phyloP scores from a whole-genome alignment of 1,284 basidiomycete species.

The Flammula alnicola region DNA sequence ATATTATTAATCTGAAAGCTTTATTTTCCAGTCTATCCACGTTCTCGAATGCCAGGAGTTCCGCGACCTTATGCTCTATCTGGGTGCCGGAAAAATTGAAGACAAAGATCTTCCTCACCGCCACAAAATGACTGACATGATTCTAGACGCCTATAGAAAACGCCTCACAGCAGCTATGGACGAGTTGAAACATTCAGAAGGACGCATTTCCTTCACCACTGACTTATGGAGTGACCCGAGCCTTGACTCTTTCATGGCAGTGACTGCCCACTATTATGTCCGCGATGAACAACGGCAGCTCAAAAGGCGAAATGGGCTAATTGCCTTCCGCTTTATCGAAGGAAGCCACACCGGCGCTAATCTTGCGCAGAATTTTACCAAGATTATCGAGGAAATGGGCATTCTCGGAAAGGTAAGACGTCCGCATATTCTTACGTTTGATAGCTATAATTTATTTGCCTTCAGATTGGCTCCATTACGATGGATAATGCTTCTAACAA shows the following conservation, averaged over 20 bases:
- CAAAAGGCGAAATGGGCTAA: slow-evolving; percentile 13
- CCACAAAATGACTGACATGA: slow-evolving; percentile 14
- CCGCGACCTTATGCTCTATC: slow-evolving; percentile 23
- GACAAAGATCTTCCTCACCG: too few species aligned
- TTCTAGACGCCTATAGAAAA: too few species aligned
- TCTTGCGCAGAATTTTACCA: slow-evolving; percentile 19
- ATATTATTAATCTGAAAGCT: not conserved
- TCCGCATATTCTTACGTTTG: not conserved
- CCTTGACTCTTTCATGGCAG: slow-evolving; percentile 28
- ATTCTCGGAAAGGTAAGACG: slow-evolving; percentile 11
- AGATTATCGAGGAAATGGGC: slow-evolving; percentile 14
- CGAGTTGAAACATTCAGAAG: slow-evolving; percentile 29
- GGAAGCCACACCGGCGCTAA: slow-evolving; percentile 22
- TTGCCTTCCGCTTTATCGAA: slow-evolving; percentile 28
- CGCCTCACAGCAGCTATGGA: too few species aligned
- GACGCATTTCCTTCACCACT: slow-evolving; percentile 30
- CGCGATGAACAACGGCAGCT: slow-evolving; percentile 1
- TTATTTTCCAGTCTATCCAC: slow-evolving; percentile 21
- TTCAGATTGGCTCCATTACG: slow-evolving; percentile 20
- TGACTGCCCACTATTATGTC: slow-evolving; percentile 30
- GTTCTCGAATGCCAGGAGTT: slow-evolving; percentile 25
- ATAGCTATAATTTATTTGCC: not conserved
- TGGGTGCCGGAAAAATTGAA: slow-evolving; percentile 18
- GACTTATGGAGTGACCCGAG: slow-evolving; percentile 32
- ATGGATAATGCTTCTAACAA: slow-evolving; percentile 22